Evolutionary conservation across 129 eudicot genomes (phyloP).

Genomic region (Lactuca saligna): DNA sequence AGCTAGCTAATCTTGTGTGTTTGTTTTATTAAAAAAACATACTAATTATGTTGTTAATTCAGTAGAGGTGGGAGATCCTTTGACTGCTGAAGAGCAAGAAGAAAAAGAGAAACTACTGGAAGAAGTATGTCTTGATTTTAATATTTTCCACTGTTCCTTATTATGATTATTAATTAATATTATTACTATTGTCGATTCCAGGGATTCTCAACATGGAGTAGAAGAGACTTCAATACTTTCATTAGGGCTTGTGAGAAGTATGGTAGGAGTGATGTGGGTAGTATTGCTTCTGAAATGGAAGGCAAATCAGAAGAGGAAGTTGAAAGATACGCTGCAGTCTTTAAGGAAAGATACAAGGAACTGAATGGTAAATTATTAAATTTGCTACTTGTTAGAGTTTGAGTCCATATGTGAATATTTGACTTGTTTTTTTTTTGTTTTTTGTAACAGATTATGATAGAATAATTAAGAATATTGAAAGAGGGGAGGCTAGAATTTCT

Average conservation of each 20-base stretch:
- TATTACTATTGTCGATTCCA: conserved; percentile 23
- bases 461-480: conserved; percentile 87
- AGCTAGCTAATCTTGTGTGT: not conserved
- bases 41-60: not conserved
- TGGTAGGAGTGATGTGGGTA: conserved; percentile 71
- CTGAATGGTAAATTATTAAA: conserved; percentile 56
- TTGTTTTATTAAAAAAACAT: not conserved
- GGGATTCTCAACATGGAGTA: conserved; percentile 96
- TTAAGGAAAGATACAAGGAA: conserved; percentile 92
- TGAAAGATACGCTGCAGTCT: conserved; percentile 92
- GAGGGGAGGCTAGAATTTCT: conserved; percentile 98
- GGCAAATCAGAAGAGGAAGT: conserved; percentile 91
- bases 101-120: conserved; percentile 85
- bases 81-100: conserved; percentile 98
- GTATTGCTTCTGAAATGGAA: conserved; percentile 94
- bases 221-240: conserved; percentile 86
- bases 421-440: too few relatives aligned
- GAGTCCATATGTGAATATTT: too few relatives aligned
- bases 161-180: not conserved
- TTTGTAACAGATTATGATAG: conserved; percentile 75
- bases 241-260: conserved; percentile 98
- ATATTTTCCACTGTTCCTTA: not conserved
- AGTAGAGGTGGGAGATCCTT: conserved; percentile 80
- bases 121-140: conserved; percentile 49
- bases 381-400: too few relatives aligned